Base-by-base conservation (phyloP, 1,139 yeast genomes). In the Kurtzmaniella quercitrusa region DNA sequence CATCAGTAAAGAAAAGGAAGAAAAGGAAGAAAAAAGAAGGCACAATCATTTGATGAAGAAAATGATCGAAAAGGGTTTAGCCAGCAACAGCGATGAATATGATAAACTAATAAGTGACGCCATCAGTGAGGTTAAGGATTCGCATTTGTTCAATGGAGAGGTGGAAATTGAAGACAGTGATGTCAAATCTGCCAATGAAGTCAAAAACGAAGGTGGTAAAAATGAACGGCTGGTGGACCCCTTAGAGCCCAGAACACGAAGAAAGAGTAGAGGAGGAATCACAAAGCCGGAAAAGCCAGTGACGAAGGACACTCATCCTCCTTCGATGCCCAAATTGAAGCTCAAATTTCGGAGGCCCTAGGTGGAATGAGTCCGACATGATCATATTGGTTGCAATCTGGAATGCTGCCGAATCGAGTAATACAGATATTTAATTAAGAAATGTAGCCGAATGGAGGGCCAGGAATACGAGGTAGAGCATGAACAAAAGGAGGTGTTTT, bases 111-210 rank as follows among this genome's bases (percentile, higher is more conserved):
- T 65, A 3, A 52, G 53, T 21, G 65, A 63, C 4, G 59, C 62
- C 8, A 58, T 52, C 37, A 51, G 53, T 39, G 62, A 62, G 1
- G 55, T 63, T 2, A 41, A 45, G 8, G 58, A 61, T 43, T 52
- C 65, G 6, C 68, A 64, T 46, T 52, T 63, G 11, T 62, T 65
- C 45, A 62, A 58, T 16, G 63, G 60, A 37, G 68, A 64, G 41
- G 59, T 55, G 8, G 64, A 62, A n/a, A 61, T 51, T 16, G 57
- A 52, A 7, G 56, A 19, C 21, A 8, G 39, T 16, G 29, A 39
- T 16, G 14, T 29, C 24, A 19, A 15, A 27, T n/a, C 31, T 27
- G 31, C 31, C 14, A 27, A 11, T n/a, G 24, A 39, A 6, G 34
- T 24, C 17, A 16, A 40, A 21, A 15, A 15, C 34, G 39, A 34